Percentiles rank a stretch among this genome's conserved stretches.
Conservation (phyloP, 139 green algal genomes). For the Chlorella sorokiniana region DNA sequence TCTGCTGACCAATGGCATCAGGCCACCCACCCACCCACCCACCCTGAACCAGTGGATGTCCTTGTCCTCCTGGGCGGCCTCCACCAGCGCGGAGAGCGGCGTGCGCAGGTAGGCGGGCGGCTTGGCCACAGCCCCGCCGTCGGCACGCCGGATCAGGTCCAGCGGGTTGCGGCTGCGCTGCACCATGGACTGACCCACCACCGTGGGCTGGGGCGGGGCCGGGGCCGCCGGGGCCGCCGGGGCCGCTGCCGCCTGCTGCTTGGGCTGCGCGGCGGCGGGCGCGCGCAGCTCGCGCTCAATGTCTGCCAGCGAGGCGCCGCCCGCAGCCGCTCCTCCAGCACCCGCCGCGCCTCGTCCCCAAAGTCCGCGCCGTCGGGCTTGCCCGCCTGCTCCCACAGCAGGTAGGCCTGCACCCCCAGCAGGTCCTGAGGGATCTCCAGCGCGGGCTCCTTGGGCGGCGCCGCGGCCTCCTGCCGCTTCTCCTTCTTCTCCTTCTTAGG, state of each 20-base stretch:
- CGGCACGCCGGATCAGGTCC: constrained; percentile 67
- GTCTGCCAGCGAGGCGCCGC: constrained; percentile 53
- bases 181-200: constrained; percentile 65
- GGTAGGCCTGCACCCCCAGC: constrained; percentile 79
- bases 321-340: constrained; percentile 62
- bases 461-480: not conserved
- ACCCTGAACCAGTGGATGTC: constrained; percentile 53
- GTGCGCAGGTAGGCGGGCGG: constrained; percentile 31
- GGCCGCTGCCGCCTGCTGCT: constrained; percentile 6
- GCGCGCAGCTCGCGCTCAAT: constrained; percentile 47
- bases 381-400: constrained; percentile 85
- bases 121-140: constrained; percentile 50
- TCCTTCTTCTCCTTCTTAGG: not conserved
- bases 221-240: constrained; percentile 2
- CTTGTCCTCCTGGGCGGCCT: constrained; percentile 45
- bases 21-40: not conserved
- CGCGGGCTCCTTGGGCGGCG: not conserved
- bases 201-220: not conserved
- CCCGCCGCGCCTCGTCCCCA: constrained; percentile 44
- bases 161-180: constrained; percentile 66
- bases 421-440: constrained; percentile 12
- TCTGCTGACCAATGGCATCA: too few species aligned
- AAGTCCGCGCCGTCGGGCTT: constrained; percentile 84
- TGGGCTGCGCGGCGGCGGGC: not conserved
- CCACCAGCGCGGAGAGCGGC: constrained; percentile 51